Percentiles rank a stretch among this genome's conserved stretches.
Evolutionary conservation across 208 protist genomes (phyloP).

Genomic region (Angomonas desouzai): DNA sequence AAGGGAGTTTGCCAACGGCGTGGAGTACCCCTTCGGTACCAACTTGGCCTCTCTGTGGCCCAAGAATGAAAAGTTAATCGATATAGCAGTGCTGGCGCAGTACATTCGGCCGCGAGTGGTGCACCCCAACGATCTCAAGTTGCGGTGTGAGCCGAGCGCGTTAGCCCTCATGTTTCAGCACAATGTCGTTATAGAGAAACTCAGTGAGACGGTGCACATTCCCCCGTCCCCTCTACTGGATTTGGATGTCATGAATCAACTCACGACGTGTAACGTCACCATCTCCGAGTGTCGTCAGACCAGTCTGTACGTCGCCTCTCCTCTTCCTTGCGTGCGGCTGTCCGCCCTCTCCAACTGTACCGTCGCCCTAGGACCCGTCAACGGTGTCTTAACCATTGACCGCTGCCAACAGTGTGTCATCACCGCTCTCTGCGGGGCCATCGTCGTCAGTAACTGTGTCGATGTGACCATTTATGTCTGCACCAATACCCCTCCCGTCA

Average conservation of each 20-base stretch:
- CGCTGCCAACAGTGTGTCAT: slow-evolving; percentile 83
- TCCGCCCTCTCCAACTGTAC: slow-evolving; percentile 85
- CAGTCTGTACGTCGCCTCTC: slow-evolving; percentile 71
- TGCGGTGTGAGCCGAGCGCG: slow-evolving; percentile 8
- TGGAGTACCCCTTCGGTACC: slow-evolving; percentile 84
- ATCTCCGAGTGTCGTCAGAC: slow-evolving; percentile 71
- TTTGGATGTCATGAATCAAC: slow-evolving; percentile 24
- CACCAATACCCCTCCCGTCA: slow-evolving; percentile 84
- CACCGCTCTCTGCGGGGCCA: slow-evolving; percentile 66
- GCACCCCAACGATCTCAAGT: slow-evolving; percentile 44
- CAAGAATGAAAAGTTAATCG: slow-evolving; percentile 74
- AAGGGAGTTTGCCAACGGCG: slow-evolving; percentile 79
- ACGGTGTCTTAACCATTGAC: slow-evolving; percentile 73
- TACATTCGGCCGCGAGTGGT: slow-evolving; percentile 85
- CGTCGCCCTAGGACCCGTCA: slow-evolving; percentile 78
- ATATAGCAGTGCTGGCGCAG: slow-evolving; percentile 80
- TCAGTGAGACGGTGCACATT: slow-evolving; percentile 57
- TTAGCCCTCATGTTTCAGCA: slow-evolving; percentile 36
- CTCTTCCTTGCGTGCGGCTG: slow-evolving; percentile 77
- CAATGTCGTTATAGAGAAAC: slow-evolving; percentile 51
- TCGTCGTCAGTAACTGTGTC: slow-evolving; percentile 71
- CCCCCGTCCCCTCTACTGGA: slow-evolving; percentile 42
- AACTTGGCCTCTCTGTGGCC: slow-evolving; percentile 81
- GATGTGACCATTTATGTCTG: slow-evolving; percentile 80
- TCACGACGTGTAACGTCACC: slow-evolving; percentile 64